Conservation (phyloP, 2,329 filamentous ascomycete genomes). For the Alternaria gansuensis region DNA sequence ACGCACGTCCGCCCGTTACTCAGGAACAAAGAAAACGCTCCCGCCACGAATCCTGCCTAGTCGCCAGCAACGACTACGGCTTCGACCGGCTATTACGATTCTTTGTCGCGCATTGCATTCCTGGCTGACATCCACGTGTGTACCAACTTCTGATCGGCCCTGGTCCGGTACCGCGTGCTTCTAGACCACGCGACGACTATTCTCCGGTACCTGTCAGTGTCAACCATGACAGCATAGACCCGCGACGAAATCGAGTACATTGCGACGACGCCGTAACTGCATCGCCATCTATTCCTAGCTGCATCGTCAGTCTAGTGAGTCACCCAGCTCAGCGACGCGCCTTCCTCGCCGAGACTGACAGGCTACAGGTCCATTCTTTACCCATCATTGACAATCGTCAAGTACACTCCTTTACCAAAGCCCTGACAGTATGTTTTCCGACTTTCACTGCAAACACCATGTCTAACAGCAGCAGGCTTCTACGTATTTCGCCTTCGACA, state of each 20-base stretch:
- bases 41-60: constrained; percentile 12
- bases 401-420: constrained; percentile 62
- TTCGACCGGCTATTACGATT: constrained; percentile 17
- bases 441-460: constrained; percentile 10
- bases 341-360: constrained; percentile 24
- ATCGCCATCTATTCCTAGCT: constrained; percentile 44
- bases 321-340: background rate
- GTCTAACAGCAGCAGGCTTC: constrained; percentile 31
- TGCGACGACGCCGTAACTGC: constrained; percentile 36
- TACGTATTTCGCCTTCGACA: constrained; percentile 29
- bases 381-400: constrained; percentile 55
- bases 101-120: constrained; percentile 31
- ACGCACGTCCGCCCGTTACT: constrained; percentile 32
- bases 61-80: constrained; percentile 11
- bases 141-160: constrained; percentile 27
- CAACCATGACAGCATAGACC: constrained; percentile 51
- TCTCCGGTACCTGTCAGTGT: constrained; percentile 33
- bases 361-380: constrained; percentile 51
- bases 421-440: constrained; percentile 50
- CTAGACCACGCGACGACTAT: constrained; percentile 35
- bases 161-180: constrained; percentile 27
- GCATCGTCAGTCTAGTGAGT: constrained; percentile 51
- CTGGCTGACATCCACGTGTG: constrained; percentile 27
- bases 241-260: constrained; percentile 31
- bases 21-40: constrained; percentile 37